A percentile compares a stretch with the other conserved stretches of the same genome.
Conservation (phyloP, 129 eudicot species). For the Scalesia atractyloides region DNA sequence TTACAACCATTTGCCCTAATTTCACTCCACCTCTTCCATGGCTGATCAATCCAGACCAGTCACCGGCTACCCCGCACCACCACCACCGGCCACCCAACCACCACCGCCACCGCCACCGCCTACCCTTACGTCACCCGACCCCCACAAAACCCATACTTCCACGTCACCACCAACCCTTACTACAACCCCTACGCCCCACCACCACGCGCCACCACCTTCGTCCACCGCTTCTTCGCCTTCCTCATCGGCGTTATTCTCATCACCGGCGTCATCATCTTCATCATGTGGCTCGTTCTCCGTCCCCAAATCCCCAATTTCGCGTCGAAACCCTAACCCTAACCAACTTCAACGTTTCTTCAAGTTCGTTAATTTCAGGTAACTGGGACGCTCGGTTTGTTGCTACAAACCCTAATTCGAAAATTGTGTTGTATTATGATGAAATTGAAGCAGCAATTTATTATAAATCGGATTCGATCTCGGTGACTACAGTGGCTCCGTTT, state of each 20-base stretch:
- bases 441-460: slow-evolving; percentile 52
- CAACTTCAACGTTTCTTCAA: slow-evolving; percentile 46
- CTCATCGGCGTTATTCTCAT: slow-evolving; percentile 52
- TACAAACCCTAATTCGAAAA: slow-evolving; percentile 71
- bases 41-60: slow-evolving; percentile 44
- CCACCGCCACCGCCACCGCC: slow-evolving; percentile 47
- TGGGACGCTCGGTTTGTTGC: slow-evolving; percentile 53
- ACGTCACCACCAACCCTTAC: slow-evolving; percentile 42
- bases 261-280: slow-evolving; percentile 62
- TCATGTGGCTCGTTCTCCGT: slow-evolving; percentile 81
- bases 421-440: slow-evolving; percentile 53
- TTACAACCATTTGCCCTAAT: neutral
- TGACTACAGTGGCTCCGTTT: slow-evolving; percentile 62
- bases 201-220: slow-evolving; percentile 69
- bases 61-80: slow-evolving; percentile 32
- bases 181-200: slow-evolving; percentile 40
- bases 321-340: slow-evolving; percentile 55
- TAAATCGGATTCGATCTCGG: slow-evolving; percentile 33
- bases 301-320: slow-evolving; percentile 73
- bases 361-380: slow-evolving; percentile 45
- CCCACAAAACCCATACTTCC: slow-evolving; percentile 38
- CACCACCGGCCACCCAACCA: slow-evolving; percentile 39
- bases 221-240: slow-evolving; percentile 71
- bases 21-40: slow-evolving; percentile 10
- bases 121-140: slow-evolving; percentile 63